These are phyloP conservation scores for Phoenix dactylifera DNA, from an alignment of 176 grass and related monocot genomes.

Conservation along the genomic window DNA sequence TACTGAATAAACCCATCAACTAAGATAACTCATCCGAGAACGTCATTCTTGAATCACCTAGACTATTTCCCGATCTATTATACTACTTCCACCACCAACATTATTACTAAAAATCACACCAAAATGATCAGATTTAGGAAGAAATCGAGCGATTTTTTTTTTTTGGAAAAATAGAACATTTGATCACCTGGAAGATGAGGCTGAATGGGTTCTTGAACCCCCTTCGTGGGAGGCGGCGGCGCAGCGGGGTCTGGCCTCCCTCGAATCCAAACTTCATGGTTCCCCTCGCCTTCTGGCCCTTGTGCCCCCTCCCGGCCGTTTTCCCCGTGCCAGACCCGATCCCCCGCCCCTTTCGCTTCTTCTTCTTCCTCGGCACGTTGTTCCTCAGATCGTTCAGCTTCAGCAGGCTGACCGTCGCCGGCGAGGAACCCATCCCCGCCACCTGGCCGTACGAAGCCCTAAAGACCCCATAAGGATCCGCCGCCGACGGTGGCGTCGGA, in stretches of 20 bases:
- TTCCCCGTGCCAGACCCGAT: conserved; percentile 96
- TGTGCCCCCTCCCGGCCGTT: conserved; percentile 83
- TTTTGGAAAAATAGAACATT: neutral
- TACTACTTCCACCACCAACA: no score
- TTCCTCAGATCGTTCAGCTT: conserved; percentile 76
- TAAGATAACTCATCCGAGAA: no score
- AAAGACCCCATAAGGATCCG: conserved; percentile 1
- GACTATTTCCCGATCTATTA: no score
- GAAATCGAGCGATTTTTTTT: no score
- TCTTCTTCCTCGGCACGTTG: conserved; percentile 63
- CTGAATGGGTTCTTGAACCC: conserved; percentile 87
- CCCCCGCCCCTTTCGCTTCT: conserved; percentile 85
- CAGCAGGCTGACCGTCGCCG: conserved; percentile 41
- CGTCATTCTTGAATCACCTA: no score
- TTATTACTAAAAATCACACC: no score
- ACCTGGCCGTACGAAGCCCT: conserved; percentile 1
- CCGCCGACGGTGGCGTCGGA: conserved; percentile 16
- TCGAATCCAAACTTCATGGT: conserved; percentile 83
- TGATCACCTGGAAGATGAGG: conserved; percentile 62
- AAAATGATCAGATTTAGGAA: no score
- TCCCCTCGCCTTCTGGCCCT: conserved; percentile 87
- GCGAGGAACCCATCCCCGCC: neutral
- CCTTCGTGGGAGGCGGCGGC: conserved; percentile 47
- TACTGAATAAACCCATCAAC: no score
- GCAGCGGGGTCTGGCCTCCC: conserved; percentile 78